A percentile compares a stretch with the other conserved stretches of the same genome.
phyloP scores from a whole-genome alignment of 2,329 filamentous ascomycete species.

The Aspergillus neoniger region DNA sequence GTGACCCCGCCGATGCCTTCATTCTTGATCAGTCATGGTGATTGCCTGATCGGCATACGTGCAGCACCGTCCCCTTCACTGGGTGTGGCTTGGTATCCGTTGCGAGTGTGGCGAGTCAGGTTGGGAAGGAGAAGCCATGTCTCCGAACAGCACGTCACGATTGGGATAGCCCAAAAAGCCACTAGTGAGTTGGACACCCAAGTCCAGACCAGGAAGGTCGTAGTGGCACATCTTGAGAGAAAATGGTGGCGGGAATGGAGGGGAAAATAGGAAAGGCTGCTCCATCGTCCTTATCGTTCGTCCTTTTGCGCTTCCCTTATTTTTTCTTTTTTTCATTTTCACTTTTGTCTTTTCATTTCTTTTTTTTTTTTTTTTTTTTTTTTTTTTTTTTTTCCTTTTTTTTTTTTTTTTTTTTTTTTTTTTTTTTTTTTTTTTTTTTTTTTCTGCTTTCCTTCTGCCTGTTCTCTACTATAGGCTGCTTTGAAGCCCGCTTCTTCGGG shows the following conservation, averaged over 20 bases:
- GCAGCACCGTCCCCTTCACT: not conserved
- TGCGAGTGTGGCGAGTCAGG: conserved; percentile 15
- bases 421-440: conserved; percentile 4
- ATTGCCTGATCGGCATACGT: not conserved
- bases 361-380: conserved; percentile 3
- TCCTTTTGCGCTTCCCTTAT: not conserved
- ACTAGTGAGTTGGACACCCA: not conserved
- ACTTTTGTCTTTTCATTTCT: conserved; percentile 3
- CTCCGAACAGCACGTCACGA: not conserved
- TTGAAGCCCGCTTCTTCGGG: not conserved
- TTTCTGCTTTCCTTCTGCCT: not conserved
- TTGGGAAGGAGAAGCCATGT: not conserved
- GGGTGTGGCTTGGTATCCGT: not conserved
- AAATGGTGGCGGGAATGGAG: conserved; percentile 6
- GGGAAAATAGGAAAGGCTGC: not conserved
- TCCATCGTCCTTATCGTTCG: not conserved
- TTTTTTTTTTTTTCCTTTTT: not conserved
- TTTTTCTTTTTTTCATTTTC: not conserved
- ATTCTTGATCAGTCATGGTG: not conserved
- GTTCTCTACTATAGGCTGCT: not conserved
- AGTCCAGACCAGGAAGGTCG: not conserved
- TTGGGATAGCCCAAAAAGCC: not conserved
- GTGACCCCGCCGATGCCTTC: not conserved
- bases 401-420: not conserved
- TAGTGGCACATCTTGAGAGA: not conserved